Conservation (phyloP, 306 rosid genomes). For the Prunus salicina region DNA sequence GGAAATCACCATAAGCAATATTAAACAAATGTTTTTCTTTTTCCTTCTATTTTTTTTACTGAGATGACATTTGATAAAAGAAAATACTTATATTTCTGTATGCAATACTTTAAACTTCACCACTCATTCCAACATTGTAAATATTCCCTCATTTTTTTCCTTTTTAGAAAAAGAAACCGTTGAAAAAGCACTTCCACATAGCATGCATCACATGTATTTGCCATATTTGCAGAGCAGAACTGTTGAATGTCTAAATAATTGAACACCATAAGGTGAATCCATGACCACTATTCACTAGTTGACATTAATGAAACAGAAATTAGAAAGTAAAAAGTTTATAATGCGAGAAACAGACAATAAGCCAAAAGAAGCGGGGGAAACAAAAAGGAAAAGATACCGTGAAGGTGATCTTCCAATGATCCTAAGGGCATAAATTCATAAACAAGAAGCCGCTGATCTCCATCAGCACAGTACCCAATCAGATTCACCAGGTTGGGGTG, state of each 20-base stretch:
- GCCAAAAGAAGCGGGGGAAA: not conserved
- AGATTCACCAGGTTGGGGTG: constrained; percentile 78
- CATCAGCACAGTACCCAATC: constrained; percentile 93
- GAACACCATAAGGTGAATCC: not conserved
- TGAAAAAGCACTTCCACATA: not conserved
- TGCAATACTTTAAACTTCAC: not conserved
- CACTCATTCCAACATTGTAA: not conserved
- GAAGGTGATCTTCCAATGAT: constrained; percentile 86
- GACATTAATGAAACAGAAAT: constrained; percentile 11
- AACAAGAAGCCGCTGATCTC: constrained; percentile 93
- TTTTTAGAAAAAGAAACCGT: not conserved
- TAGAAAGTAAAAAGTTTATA: constrained; percentile 2
- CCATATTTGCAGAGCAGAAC: not conserved
- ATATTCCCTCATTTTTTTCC: not conserved
- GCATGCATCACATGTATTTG: constrained; percentile 7
- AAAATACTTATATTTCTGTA: not conserved
- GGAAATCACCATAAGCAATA: not conserved
- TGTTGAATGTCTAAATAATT: not conserved
- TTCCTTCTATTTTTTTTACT: not conserved
- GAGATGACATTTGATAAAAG: not conserved
- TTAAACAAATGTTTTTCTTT: not conserved
- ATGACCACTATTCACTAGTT: not conserved
- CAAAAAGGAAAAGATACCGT: constrained; percentile 41
- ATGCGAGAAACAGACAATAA: not conserved
- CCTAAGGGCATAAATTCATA: constrained; percentile 87